A percentile compares a stretch with the other conserved stretches of the same genome.
Conservation (phyloP, 306 rosid species). For the Cucumis hystrix region DNA sequence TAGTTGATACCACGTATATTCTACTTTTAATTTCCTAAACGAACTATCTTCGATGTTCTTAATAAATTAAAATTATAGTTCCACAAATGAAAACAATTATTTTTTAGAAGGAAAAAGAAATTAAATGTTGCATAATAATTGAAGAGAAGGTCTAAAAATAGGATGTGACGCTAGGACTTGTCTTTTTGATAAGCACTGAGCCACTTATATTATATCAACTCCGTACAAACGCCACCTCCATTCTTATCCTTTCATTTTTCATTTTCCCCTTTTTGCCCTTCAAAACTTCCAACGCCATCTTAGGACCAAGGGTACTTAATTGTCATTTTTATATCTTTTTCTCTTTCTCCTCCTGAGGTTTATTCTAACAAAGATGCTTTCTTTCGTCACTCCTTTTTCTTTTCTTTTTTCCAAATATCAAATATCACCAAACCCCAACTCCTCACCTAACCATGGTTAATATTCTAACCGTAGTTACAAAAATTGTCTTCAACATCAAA, state of each 20-base stretch:
- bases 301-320: neutral
- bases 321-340: neutral
- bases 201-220: neutral
- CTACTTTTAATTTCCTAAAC: too few species aligned
- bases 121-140: neutral
- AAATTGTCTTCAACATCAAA: too few species aligned
- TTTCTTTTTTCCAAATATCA: neutral
- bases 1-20: too few species aligned
- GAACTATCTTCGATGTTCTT: too few species aligned
- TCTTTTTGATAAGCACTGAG: neutral
- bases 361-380: neutral
- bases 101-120: too few species aligned
- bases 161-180: neutral
- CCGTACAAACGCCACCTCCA: neutral
- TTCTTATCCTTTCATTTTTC: conserved; percentile 1
- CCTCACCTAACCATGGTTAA: neutral
- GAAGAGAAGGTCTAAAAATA: neutral
- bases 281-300: rapidly evolving
- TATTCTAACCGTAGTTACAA: neutral
- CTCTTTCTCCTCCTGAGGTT: too few species aligned
- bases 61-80: too few species aligned
- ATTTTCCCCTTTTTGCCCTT: neutral
- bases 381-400: neutral
- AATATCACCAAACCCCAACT: neutral
- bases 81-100: neutral